Evolutionary conservation across 2,329 filamentous ascomycete species (phyloP).

Genomic region (Colletotrichum chrysophilum): DNA sequence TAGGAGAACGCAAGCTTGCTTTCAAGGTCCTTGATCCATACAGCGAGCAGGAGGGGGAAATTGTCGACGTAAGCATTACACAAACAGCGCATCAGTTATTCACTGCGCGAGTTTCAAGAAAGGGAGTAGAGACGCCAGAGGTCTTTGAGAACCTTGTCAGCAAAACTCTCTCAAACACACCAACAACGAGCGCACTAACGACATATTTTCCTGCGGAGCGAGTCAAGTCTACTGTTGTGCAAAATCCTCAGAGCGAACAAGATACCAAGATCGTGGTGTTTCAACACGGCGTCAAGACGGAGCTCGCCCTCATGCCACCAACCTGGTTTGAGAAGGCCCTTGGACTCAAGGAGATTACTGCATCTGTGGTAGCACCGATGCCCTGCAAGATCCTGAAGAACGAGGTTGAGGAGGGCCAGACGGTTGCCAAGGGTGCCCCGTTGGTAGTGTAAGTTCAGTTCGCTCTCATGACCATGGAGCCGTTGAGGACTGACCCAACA

Average conservation of each 20-base stretch:
- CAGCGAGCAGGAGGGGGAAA: constrained; percentile 66
- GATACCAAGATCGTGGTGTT: constrained; percentile 77
- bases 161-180: constrained; percentile 34
- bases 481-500: constrained; percentile 27
- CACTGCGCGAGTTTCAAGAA: constrained; percentile 49
- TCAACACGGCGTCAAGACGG: constrained; percentile 67
- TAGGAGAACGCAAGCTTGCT: constrained; percentile 50
- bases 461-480: neutral
- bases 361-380: constrained; percentile 92
- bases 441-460: constrained; percentile 74
- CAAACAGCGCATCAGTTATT: constrained; percentile 54
- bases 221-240: constrained; percentile 79
- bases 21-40: constrained; percentile 66
- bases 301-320: constrained; percentile 64
- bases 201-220: constrained; percentile 85
- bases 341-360: constrained; percentile 78
- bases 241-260: constrained; percentile 52
- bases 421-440: constrained; percentile 83
- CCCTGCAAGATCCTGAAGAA: constrained; percentile 95
- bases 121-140: constrained; percentile 39
- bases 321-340: constrained; percentile 88
- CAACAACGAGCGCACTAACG: constrained; percentile 51
- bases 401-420: constrained; percentile 81
- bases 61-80: constrained; percentile 58
- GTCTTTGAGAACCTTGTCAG: constrained; percentile 52